Percentiles rank a stretch among this genome's conserved stretches.
Evolutionary conservation across 768 basidiomycete species (phyloP).

Genomic region (Rubroboletus pulcherrimus): DNA sequence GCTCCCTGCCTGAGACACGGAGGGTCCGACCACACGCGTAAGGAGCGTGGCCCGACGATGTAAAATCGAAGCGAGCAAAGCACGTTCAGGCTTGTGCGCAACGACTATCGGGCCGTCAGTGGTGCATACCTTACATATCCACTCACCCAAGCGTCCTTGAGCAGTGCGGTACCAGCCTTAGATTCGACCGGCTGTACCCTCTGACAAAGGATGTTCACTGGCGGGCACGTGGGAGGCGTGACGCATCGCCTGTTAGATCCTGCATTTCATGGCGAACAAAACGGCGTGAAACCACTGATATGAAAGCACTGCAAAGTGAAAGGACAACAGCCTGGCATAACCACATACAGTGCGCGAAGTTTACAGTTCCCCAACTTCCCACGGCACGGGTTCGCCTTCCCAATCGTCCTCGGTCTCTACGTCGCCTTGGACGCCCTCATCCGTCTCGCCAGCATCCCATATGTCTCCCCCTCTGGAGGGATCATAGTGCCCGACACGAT

Average conservation of each 20-base stretch:
- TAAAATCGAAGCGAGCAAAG: slow-evolving; percentile 14
- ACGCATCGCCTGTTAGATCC: slow-evolving; percentile 20
- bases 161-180: slow-evolving; percentile 10
- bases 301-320: slow-evolving; percentile 34
- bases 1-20: slow-evolving; percentile 20
- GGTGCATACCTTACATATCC: slow-evolving; percentile 12
- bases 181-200: slow-evolving; percentile 1
- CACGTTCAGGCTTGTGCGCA: slow-evolving; percentile 1
- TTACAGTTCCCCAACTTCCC: slow-evolving; percentile 76
- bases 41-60: slow-evolving; percentile 22
- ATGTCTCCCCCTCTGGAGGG: slow-evolving; percentile 64
- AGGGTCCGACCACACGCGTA: slow-evolving; percentile 26
- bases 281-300: slow-evolving; percentile 27
- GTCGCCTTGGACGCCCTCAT: slow-evolving; percentile 37
- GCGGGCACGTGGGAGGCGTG: slow-evolving; percentile 24
- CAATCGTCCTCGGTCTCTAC: slow-evolving; percentile 59
- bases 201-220: not conserved
- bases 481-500: slow-evolving; percentile 54
- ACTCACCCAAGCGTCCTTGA: slow-evolving; percentile 14
- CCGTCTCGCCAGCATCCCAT: slow-evolving; percentile 71
- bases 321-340: slow-evolving; percentile 19
- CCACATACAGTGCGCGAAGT: slow-evolving; percentile 29
- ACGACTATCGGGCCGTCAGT: slow-evolving; percentile 8
- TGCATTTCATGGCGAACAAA: slow-evolving; percentile 23
- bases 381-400: slow-evolving; percentile 81